Base-by-base conservation (phyloP, 177 flowering plant species). In the Telopea speciosissima region DNA sequence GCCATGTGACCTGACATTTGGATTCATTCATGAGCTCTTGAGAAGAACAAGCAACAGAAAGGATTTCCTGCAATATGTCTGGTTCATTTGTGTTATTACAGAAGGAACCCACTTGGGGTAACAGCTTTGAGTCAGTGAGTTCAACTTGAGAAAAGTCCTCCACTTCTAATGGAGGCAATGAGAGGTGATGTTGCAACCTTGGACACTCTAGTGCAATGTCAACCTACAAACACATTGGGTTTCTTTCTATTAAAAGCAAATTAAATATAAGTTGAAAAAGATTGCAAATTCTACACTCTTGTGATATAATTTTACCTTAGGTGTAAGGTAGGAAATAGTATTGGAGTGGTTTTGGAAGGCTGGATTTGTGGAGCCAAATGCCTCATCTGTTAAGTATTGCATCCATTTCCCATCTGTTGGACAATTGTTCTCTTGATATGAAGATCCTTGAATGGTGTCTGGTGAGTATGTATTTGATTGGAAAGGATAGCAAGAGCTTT, bases 131-230 rank as follows among this genome's bases (percentile, higher is more conserved):
- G 45, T 81, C 74, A 1, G 69, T 62, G 33, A 73, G 24, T 52
- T 76, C 80, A 24, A 69, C 77, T 36, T 84, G 84, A 25, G 91
- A 85, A 59, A 81, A 78, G 67, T 86, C 91, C 24, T 87, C 88
- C 26, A 84, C 84, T 54, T 89, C 86, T 73, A 91, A 67, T 54
- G 90, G 91, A 26, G 97, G 94, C 75, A 87, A 40, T 10, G 87
- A 59, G 58, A 87, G 78, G 40, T 88, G 68, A 69, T 92, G 89
- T 66, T 91, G 95, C 79, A 94, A 61, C 79, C 92, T 84, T 16
- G 96, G 91, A 76, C 97, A 87, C 71, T 92, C 96, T 60, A 90
- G 63, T 69, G 94, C 97, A 60, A 90, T 74, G 67, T 89, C 93
- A 49, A 88, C 96, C 98, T 94, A 76, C 59, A 63, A 70, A 71